Conservation (phyloP, 345 rosid species). For the Microthlaspi erraticum region DNA sequence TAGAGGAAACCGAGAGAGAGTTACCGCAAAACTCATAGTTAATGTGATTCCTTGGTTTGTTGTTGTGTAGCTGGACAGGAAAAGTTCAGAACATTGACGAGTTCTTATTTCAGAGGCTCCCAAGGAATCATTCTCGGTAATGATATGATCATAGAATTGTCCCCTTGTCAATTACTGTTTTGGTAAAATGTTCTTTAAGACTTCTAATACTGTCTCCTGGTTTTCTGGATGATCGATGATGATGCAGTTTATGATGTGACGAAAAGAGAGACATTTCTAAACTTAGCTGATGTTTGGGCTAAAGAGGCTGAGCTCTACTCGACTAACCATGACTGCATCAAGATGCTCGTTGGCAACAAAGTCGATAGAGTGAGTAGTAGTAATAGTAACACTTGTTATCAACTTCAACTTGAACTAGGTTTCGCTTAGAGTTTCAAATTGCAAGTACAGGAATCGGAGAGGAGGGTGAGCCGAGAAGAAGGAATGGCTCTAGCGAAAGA, state of each 20-base stretch:
- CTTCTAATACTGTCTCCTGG: slow-evolving; percentile 10
- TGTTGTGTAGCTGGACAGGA: slow-evolving; percentile 90
- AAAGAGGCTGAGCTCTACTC: slow-evolving; percentile 87
- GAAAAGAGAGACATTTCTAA: slow-evolving; percentile 73
- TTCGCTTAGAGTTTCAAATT: neutral
- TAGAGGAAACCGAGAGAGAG: neutral
- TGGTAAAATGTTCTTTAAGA: neutral
- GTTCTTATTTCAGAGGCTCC: slow-evolving; percentile 93
- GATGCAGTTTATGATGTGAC: slow-evolving; percentile 87
- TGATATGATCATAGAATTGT: neutral
- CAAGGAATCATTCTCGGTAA: slow-evolving; percentile 95
- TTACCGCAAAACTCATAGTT: slow-evolving; percentile 8
- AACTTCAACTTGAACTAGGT: slow-evolving; percentile 6
- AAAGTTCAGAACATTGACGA: slow-evolving; percentile 78
- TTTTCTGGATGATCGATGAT: slow-evolving; percentile 7
- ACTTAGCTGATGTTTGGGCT: slow-evolving; percentile 83
- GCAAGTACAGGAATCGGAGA: slow-evolving; percentile 68
- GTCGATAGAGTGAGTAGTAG: slow-evolving; percentile 76
- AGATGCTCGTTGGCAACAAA: slow-evolving; percentile 86
- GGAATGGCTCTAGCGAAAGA: slow-evolving; percentile 78
- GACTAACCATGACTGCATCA: slow-evolving; percentile 73
- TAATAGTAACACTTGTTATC: slow-evolving; percentile 4
- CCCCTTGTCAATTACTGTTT: no score
- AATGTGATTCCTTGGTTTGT: slow-evolving; percentile 22
- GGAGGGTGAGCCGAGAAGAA: slow-evolving; percentile 84